Conservation (phyloP, 805 yeast genomes). For the Cyberlindnera euphorbiiphila region DNA sequence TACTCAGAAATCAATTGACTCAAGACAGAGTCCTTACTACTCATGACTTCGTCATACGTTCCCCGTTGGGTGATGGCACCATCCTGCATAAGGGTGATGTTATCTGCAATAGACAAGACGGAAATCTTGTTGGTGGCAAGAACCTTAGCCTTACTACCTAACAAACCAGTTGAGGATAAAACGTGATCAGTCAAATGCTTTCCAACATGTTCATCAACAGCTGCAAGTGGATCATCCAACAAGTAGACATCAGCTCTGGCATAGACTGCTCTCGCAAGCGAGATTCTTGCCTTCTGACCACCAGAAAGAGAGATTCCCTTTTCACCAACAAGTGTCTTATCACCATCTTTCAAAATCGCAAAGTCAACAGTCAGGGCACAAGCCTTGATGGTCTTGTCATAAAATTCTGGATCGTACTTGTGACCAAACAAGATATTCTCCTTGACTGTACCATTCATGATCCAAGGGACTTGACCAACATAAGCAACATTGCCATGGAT, state of each 20-base stretch:
- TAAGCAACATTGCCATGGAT: conserved; percentile 81
- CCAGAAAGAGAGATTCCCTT: conserved; percentile 96
- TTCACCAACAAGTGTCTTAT: conserved; percentile 91
- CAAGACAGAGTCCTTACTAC: conserved; percentile 43
- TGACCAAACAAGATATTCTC: conserved; percentile 92
- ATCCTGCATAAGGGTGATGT: conserved; percentile 62
- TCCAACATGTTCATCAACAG: conserved; percentile 97
- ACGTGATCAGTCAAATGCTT: conserved; percentile 79
- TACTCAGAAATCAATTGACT: conserved; percentile 56
- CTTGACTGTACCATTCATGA: conserved; percentile 88
- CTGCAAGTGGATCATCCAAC: conserved; percentile 89
- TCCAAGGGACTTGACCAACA: conserved; percentile 95
- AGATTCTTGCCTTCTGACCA: conserved; percentile 94
- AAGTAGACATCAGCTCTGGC: conserved; percentile 89
- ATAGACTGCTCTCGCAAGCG: conserved; percentile 94
- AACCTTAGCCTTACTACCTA: conserved; percentile 68
- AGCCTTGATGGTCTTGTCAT: conserved; percentile 75
- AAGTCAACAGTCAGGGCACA: conserved; percentile 85
- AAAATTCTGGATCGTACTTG: conserved; percentile 75
- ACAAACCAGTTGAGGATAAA: conserved; percentile 74
- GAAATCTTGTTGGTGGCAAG: conserved; percentile 85
- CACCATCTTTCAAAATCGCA: conserved; percentile 80
- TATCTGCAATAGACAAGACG: conserved; percentile 71
- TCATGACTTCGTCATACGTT: conserved; percentile 48
- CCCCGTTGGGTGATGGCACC: conserved; percentile 71